Percentiles rank a stretch among this genome's conserved stretches.
phyloP scores from a whole-genome alignment of 768 basidiomycete species.

The Ephemerocybe angulata region DNA sequence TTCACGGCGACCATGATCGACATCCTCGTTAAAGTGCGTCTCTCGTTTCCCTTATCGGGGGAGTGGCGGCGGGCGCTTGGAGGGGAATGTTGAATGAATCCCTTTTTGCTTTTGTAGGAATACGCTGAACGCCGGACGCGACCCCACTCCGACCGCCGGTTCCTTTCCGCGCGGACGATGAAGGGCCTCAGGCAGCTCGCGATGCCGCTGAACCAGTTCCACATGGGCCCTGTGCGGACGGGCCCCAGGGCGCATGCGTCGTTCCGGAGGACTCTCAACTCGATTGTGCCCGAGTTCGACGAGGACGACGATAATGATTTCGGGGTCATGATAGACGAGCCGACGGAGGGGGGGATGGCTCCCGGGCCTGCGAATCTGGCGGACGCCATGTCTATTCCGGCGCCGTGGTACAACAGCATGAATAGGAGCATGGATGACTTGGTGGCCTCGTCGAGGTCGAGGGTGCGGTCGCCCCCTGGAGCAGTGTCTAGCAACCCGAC shows the following conservation, averaged over 20 bases:
- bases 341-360: slow-evolving; percentile 48
- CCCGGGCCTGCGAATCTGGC: slow-evolving; percentile 61
- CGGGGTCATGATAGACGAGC: slow-evolving; percentile 40
- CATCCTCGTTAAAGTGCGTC: slow-evolving; percentile 70
- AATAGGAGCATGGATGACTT: slow-evolving; percentile 24
- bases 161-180: slow-evolving; percentile 67
- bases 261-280: slow-evolving; percentile 51
- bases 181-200: slow-evolving; percentile 58
- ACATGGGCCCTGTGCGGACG: no score
- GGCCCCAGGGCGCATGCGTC: slow-evolving; percentile 36
- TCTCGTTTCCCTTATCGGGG: neutral
- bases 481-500: neutral
- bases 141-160: slow-evolving; percentile 49
- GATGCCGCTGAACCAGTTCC: slow-evolving; percentile 51
- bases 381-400: slow-evolving; percentile 42
- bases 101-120: no score
- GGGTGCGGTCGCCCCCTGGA: slow-evolving; percentile 7
- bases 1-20: slow-evolving; percentile 76
- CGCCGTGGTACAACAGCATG: slow-evolving; percentile 19
- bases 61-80: no score
- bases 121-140: slow-evolving; percentile 68
- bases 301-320: slow-evolving; percentile 72
- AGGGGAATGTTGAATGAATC: neutral
- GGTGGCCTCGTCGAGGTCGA: no score
- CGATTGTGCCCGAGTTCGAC: slow-evolving; percentile 37